phyloP scores from a whole-genome alignment of 129 eudicot genomes.

The Gnaphalium uliginosum region DNA sequence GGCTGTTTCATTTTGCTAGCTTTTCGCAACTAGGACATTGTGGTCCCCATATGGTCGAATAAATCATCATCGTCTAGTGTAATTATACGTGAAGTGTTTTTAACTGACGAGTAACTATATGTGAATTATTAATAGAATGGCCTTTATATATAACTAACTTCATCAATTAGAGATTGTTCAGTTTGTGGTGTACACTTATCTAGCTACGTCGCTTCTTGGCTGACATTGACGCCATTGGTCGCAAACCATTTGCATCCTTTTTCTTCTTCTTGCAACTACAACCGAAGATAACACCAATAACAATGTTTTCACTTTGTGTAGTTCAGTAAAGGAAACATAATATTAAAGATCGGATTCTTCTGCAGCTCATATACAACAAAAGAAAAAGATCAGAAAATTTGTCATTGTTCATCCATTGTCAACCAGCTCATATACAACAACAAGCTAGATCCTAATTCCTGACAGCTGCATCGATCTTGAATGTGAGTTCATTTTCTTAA shows the following conservation, averaged over 20 bases:
- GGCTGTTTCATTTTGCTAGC: background rate
- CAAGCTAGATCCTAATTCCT: slow-evolving; percentile 6
- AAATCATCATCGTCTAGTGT: background rate
- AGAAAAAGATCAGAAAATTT: background rate
- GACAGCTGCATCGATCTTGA: slow-evolving; percentile 13
- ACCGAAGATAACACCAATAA: slow-evolving; percentile 1
- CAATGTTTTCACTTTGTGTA: background rate
- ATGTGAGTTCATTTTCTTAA: slow-evolving; percentile 33
- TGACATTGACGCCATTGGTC: slow-evolving; percentile 44
- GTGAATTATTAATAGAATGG: slow-evolving; percentile 3
- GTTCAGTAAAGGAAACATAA: background rate
- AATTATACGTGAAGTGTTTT: slow-evolving; percentile 7
- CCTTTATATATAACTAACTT: slow-evolving; percentile 20
- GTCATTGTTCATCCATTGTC: background rate
- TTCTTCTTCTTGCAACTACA: slow-evolving; percentile 27
- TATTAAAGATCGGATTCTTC: slow-evolving; percentile 2
- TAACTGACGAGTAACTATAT: background rate
- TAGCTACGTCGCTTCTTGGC: slow-evolving; percentile 24
- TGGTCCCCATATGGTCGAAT: slow-evolving; percentile 21
- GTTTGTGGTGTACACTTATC: slow-evolving; percentile 33
- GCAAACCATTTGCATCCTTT: slow-evolving; percentile 33
- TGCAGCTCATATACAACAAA: slow-evolving; percentile 12
- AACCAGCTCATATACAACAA: background rate
- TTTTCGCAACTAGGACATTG: background rate
- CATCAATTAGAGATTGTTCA: slow-evolving; percentile 21